Percentiles rank a stretch among this genome's conserved stretches.
phyloP scores from a whole-genome alignment of 345 rosid species.

The Brassica cretica region DNA sequence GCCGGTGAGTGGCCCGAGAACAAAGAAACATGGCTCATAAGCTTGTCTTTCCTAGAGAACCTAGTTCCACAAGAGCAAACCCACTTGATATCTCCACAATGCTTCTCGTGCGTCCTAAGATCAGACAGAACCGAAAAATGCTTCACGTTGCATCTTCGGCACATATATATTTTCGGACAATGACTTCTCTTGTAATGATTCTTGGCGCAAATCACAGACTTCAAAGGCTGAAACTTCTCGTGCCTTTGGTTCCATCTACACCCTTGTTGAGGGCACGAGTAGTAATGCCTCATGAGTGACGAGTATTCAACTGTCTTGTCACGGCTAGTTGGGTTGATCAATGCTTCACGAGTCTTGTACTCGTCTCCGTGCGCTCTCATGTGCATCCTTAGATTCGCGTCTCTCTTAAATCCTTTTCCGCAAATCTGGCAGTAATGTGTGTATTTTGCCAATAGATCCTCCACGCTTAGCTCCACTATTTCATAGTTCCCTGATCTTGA shows the following conservation, averaged over 20 bases:
- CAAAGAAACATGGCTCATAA: constrained; percentile 75
- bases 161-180: constrained; percentile 86
- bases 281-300: constrained; percentile 43
- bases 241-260: constrained; percentile 88
- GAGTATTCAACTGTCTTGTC: constrained; percentile 19
- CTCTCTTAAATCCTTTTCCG: constrained; percentile 87
- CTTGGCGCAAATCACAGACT: constrained; percentile 82
- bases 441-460: constrained; percentile 71
- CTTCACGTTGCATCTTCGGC: constrained; percentile 76
- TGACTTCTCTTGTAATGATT: constrained; percentile 97
- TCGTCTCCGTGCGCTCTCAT: constrained; percentile 96
- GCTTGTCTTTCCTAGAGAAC: constrained; percentile 85
- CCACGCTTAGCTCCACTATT: constrained; percentile 62
- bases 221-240: constrained; percentile 81
- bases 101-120: constrained; percentile 91
- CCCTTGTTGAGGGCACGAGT: constrained; percentile 81
- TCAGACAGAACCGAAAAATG: constrained; percentile 87
- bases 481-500: constrained; percentile 35
- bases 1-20: constrained; percentile 67
- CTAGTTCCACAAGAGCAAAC: constrained; percentile 87
- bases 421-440: constrained; percentile 84
- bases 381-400: constrained; percentile 93
- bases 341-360: constrained; percentile 74
- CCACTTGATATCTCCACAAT: constrained; percentile 79
- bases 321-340: constrained; percentile 51